These are phyloP conservation scores for Fagus sylvatica DNA, from an alignment of 306 rosid species.

Conservation along the genomic window DNA sequence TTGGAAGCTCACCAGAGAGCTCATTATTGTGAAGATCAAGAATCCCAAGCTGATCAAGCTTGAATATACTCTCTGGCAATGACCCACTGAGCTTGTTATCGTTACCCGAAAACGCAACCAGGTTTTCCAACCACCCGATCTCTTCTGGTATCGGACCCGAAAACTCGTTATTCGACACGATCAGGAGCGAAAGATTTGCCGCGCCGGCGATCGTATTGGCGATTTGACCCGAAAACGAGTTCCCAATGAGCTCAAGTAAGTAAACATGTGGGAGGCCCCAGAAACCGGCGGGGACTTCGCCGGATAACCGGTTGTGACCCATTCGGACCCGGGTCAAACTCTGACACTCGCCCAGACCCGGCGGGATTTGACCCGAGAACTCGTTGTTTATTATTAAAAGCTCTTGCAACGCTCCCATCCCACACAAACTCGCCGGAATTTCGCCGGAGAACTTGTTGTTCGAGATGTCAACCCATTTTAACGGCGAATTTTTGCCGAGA, in stretches of 20 bases:
- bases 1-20: conserved; percentile 64
- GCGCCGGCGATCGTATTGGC: conserved; percentile 65
- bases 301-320: conserved; percentile 56
- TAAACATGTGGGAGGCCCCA: conserved; percentile 80
- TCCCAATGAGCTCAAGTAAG: conserved; percentile 59
- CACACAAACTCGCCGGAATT: conserved; percentile 63
- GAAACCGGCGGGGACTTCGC: conserved; percentile 65
- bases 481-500: conserved; percentile 63
- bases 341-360: conserved; percentile 54
- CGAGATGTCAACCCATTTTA: conserved; percentile 69
- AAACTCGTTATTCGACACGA: conserved; percentile 60
- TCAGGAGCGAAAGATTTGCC: conserved; percentile 49
- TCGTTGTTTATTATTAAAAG: conserved; percentile 57
- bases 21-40: conserved; percentile 69
- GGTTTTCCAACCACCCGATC: conserved; percentile 61
- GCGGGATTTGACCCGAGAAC: conserved; percentile 65
- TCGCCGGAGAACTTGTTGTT: conserved; percentile 56
- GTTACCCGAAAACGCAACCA: conserved; percentile 54
- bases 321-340: conserved; percentile 63
- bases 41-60: conserved; percentile 58
- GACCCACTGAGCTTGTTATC: conserved; percentile 56
- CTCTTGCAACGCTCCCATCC: conserved; percentile 55
- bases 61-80: conserved; percentile 56
- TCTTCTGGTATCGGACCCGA: conserved; percentile 71
- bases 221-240: conserved; percentile 62